A percentile compares a stretch with the other conserved stretches of the same genome.
phyloP scores from a whole-genome alignment of 75 land plant genomes.

The Ceratopteris richardii region DNA sequence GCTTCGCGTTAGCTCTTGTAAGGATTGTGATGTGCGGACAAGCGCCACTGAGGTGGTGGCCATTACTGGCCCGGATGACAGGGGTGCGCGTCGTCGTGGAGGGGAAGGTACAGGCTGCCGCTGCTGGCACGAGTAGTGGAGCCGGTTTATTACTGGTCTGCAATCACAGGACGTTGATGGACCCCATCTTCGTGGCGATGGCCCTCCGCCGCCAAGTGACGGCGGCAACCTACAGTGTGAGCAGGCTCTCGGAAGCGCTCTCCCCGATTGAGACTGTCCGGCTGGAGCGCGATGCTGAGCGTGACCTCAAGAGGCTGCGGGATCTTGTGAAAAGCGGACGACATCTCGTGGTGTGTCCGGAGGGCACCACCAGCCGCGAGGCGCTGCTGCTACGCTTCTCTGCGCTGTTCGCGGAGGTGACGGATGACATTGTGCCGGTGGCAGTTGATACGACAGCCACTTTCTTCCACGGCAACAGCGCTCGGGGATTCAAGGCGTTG shows the following conservation, averaged over 20 bases:
- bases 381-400: slow-evolving; percentile 49
- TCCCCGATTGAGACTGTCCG: slow-evolving; percentile 27
- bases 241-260: slow-evolving; percentile 21
- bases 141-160: slow-evolving; percentile 18
- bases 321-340: slow-evolving; percentile 5
- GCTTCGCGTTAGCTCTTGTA: slow-evolving; percentile 11
- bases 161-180: slow-evolving; percentile 22
- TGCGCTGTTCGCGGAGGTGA: slow-evolving; percentile 56
- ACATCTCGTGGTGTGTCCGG: slow-evolving; percentile 46
- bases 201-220: slow-evolving; percentile 7
- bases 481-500: slow-evolving; percentile 53
- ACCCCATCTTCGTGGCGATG: slow-evolving; percentile 16
- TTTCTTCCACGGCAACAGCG: slow-evolving; percentile 72
- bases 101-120: slow-evolving; percentile 3
- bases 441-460: slow-evolving; percentile 54
- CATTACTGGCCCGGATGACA: background rate
- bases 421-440: slow-evolving; percentile 62
- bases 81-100: slow-evolving; percentile 13
- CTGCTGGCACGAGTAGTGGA: background rate
- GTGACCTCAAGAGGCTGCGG: slow-evolving; percentile 9
- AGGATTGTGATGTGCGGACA: background rate
- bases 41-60: background rate
- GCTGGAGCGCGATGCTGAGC: slow-evolving; percentile 9
- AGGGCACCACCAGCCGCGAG: slow-evolving; percentile 72
- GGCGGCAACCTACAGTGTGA: slow-evolving; percentile 14